Conservation (phyloP, 2,329 filamentous ascomycete genomes). For the Arthrobotrys conoides region DNA sequence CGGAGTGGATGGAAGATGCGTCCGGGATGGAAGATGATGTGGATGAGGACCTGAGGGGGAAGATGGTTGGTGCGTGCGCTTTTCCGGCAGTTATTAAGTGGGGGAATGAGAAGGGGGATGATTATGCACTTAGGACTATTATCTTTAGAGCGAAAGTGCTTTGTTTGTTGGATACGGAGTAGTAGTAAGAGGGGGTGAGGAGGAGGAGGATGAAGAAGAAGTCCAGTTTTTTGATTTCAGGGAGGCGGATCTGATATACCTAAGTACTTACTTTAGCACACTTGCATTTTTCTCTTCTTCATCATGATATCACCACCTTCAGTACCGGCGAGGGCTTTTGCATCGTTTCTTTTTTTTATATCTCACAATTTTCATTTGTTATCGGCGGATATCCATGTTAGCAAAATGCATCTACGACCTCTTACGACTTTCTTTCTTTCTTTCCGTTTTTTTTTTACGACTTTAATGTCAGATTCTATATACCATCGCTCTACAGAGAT, state of each 20-base stretch:
- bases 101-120: constrained; percentile 59
- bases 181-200: not conserved
- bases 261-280: not conserved
- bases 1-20: constrained; percentile 61
- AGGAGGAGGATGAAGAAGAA: not conserved
- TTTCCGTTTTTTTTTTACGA: constrained; percentile 6
- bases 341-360: not conserved
- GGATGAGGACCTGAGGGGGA: constrained; percentile 54
- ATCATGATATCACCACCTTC: constrained; percentile 18
- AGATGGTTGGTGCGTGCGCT: constrained; percentile 59
- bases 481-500: constrained; percentile 13
- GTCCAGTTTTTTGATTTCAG: not conserved
- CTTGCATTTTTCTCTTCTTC: not conserved
- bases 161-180: constrained; percentile 58
- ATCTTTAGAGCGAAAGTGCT: constrained; percentile 58
- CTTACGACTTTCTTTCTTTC: constrained; percentile 28
- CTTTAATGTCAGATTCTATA: constrained; percentile 19
- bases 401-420: constrained; percentile 43
- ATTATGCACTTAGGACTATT: constrained; percentile 46
- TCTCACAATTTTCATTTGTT: not conserved
- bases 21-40: constrained; percentile 54
- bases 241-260: not conserved
- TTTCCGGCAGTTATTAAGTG: constrained; percentile 59
- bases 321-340: constrained; percentile 8
- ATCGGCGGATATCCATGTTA: constrained; percentile 59